A percentile compares a stretch with the other conserved stretches of the same genome.
These are phyloP conservation scores for Malus sieversii DNA, from an alignment of 306 rosid species.

Conservation along the genomic window DNA sequence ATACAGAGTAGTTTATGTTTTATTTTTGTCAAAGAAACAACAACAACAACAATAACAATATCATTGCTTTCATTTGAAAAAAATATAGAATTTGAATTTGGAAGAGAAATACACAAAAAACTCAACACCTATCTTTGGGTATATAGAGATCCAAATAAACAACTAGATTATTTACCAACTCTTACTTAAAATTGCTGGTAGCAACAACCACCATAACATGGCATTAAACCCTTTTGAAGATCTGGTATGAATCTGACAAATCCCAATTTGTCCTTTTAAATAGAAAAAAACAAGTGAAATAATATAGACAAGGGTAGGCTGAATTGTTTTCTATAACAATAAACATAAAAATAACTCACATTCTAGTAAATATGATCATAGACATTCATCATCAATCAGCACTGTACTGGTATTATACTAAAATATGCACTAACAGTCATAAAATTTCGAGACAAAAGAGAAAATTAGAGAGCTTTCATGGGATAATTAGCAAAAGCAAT, in stretches of 20 bases:
- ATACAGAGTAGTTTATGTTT: too few relatives aligned
- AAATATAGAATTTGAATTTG: neutral
- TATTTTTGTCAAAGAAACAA: neutral
- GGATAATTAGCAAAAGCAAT: constrained; percentile 8
- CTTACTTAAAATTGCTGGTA: neutral
- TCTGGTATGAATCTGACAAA: constrained; percentile 6
- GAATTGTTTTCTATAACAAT: too few relatives aligned
- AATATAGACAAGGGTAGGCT: neutral
- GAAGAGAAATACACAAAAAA: neutral
- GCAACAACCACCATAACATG: neutral
- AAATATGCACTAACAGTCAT: constrained; percentile 33
- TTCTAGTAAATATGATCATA: constrained; percentile 2
- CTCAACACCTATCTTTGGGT: neutral
- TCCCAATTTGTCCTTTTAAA: constrained; percentile 2
- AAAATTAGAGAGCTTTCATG: constrained; percentile 6
- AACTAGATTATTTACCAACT: neutral
- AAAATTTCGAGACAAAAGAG: constrained; percentile 33
- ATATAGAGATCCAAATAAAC: neutral
- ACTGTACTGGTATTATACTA: constrained; percentile 57
- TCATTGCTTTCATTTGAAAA: neutral
- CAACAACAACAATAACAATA: too few relatives aligned
- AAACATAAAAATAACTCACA: neutral
- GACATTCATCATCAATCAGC: constrained; percentile 22
- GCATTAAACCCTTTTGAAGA: neutral
- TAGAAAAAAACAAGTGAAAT: neutral